A percentile compares a stretch with the other conserved stretches of the same genome.
Evolutionary conservation across 768 basidiomycete species (phyloP).

Genomic region (Lactarius pseudohatsudake): DNA sequence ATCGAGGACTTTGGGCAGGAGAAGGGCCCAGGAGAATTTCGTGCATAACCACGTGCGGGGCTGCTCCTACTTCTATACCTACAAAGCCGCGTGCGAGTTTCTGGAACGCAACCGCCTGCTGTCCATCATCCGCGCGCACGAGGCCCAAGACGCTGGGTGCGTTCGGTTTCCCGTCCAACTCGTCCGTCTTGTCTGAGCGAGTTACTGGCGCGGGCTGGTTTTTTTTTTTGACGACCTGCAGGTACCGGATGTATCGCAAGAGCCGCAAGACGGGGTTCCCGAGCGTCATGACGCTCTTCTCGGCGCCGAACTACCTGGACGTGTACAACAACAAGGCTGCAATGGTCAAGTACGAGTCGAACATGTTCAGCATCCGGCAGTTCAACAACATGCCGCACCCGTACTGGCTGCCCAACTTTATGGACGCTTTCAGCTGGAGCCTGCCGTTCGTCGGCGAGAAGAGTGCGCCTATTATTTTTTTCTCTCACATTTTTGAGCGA

Average conservation of each 20-base stretch:
- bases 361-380: conserved; percentile 97
- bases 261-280: conserved; percentile 98
- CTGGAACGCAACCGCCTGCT: conserved; percentile 94
- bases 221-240: conserved; percentile 33
- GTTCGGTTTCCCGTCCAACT: conserved; percentile 37
- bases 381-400: conserved; percentile 96
- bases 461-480: conserved; percentile 54
- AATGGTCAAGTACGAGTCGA: conserved; percentile 98
- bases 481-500: background rate
- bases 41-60: conserved; percentile 96
- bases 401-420: conserved; percentile 96
- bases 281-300: conserved; percentile 99
- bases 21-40: conserved; percentile 87
- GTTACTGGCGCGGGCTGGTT: background rate
- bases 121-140: conserved; percentile 96
- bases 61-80: conserved; percentile 95
- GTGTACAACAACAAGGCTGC: conserved; percentile 99
- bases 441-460: conserved; percentile 96
- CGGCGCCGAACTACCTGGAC: conserved; percentile 96
- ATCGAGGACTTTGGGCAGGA: conserved; percentile 96
- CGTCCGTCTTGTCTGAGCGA: background rate
- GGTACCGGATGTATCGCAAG: conserved; percentile 99
- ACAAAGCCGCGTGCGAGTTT: conserved; percentile 96
- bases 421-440: conserved; percentile 98
- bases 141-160: conserved; percentile 95